A percentile compares a stretch with the other conserved stretches of the same genome.
phyloP scores from a whole-genome alignment of 108 stramenopile genomes.

The Nitzschia sp. region DNA sequence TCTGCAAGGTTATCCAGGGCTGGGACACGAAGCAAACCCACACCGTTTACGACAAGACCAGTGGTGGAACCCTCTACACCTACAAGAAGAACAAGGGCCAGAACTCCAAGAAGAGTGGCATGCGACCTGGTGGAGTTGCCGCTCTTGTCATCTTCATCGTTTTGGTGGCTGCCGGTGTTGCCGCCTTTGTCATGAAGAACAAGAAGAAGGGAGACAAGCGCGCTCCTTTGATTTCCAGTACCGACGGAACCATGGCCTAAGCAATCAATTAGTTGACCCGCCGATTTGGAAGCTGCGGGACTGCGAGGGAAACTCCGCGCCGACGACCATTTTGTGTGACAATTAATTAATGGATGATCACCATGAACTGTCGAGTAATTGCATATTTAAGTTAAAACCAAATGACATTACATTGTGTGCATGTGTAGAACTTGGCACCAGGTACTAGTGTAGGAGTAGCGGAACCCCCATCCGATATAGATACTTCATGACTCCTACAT shows the following conservation, averaged over 20 bases:
- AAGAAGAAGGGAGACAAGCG: slow-evolving; percentile 20
- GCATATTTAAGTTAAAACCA: too few relatives aligned
- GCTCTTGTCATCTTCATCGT: slow-evolving; percentile 27
- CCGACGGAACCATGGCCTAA: slow-evolving; percentile 37
- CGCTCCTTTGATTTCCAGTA: slow-evolving; percentile 15
- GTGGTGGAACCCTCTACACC: slow-evolving; percentile 19
- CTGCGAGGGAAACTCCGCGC: too few relatives aligned
- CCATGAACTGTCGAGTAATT: too few relatives aligned
- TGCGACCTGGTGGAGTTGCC: slow-evolving; percentile 20
- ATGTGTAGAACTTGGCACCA: too few relatives aligned
- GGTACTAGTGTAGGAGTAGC: too few relatives aligned
- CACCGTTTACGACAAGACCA: slow-evolving; percentile 18
- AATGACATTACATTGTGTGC: too few relatives aligned
- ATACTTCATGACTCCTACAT: too few relatives aligned
- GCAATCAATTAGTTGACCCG: too few relatives aligned
- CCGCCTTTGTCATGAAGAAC: slow-evolving; percentile 21
- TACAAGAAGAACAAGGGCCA: slow-evolving; percentile 22
- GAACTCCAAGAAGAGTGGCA: not conserved
- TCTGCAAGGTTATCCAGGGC: slow-evolving; percentile 29
- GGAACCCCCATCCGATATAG: too few relatives aligned
- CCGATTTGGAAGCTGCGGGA: not conserved
- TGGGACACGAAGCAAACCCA: slow-evolving; percentile 20
- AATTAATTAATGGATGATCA: too few relatives aligned
- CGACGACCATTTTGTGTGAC: too few relatives aligned
- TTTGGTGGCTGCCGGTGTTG: slow-evolving; percentile 25